phyloP scores from a whole-genome alignment of 2,329 filamentous ascomycete genomes.

The Dendryphion nanum region DNA sequence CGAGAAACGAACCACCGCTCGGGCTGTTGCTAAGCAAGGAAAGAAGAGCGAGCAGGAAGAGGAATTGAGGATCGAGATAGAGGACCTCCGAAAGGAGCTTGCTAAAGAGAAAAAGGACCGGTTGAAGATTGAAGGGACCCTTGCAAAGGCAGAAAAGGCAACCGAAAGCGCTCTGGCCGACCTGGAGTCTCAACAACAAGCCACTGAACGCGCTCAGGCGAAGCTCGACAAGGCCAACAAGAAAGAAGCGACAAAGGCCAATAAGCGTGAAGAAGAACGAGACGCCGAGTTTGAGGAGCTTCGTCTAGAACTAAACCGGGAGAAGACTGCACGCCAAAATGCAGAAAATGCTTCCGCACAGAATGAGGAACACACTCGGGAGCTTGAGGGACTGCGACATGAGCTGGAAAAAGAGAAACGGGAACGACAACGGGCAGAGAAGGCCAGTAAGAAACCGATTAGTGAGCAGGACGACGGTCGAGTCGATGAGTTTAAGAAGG shows the following conservation, averaged over 20 bases:
- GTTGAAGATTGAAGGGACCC: constrained; percentile 38
- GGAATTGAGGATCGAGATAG: constrained; percentile 44
- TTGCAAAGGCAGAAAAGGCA: constrained; percentile 38
- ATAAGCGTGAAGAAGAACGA: constrained; percentile 34
- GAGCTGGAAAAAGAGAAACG: constrained; percentile 44
- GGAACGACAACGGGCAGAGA: constrained; percentile 30
- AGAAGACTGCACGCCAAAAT: constrained; percentile 34
- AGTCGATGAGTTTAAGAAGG: constrained; percentile 38
- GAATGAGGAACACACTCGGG: constrained; percentile 24
- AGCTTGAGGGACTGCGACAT: constrained; percentile 29
- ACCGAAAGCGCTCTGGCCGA: constrained; percentile 30
- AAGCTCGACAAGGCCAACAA: constrained; percentile 35
- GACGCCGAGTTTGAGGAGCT: constrained; percentile 33
- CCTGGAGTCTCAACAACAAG: constrained; percentile 30
- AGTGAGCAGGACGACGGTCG: constrained; percentile 42
- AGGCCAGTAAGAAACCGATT: constrained; percentile 36
- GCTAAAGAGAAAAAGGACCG: constrained; percentile 46
- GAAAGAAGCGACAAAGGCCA: constrained; percentile 30
- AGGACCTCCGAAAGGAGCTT: constrained; percentile 47
- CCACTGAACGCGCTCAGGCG: constrained; percentile 26
- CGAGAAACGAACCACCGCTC: constrained; percentile 69
- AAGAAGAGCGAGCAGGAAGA: constrained; percentile 51
- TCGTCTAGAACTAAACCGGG: constrained; percentile 42
- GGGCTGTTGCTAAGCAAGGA: constrained; percentile 51
- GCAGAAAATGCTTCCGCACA: constrained; percentile 35